These are phyloP conservation scores for Wickerhamomyces canadensis DNA, from an alignment of 805 yeast genomes.

Conservation along the genomic window DNA sequence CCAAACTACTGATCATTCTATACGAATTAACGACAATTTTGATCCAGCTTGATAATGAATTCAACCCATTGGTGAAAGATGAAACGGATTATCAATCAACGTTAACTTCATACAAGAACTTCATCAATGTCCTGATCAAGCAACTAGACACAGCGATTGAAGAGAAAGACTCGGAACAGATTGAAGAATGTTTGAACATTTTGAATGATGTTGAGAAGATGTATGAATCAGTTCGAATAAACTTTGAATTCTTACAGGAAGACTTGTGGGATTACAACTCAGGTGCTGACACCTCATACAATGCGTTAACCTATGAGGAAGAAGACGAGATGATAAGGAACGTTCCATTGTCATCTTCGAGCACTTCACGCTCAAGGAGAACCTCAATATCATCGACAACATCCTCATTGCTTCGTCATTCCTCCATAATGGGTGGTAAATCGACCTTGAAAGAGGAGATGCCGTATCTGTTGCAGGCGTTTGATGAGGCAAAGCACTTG, in stretches of 20 bases:
- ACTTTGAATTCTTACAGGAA: slow-evolving; percentile 27
- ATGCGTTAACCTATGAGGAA: no score
- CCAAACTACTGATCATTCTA: slow-evolving; percentile 61
- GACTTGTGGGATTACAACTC: slow-evolving; percentile 10
- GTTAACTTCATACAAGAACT: slow-evolving; percentile 46
- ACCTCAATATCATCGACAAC: slow-evolving; percentile 21
- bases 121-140: slow-evolving; percentile 50
- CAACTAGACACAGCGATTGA: slow-evolving; percentile 54
- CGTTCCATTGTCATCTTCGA: no score
- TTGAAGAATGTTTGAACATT: slow-evolving; percentile 62
- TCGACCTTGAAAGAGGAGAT: slow-evolving; percentile 58
- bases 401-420: slow-evolving; percentile 30
- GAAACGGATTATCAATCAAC: slow-evolving; percentile 35
- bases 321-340: no score
- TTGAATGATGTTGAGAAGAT: slow-evolving; percentile 68
- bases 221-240: slow-evolving; percentile 51
- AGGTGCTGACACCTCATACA: no score
- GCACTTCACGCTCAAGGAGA: slow-evolving; percentile 11
- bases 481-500: slow-evolving; percentile 52
- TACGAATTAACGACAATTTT: slow-evolving; percentile 45
- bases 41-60: slow-evolving; percentile 20
- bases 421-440: slow-evolving; percentile 35
- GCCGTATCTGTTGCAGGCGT: slow-evolving; percentile 63
- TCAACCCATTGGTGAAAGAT: slow-evolving; percentile 17
- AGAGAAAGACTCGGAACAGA: slow-evolving; percentile 47